These are phyloP conservation scores for Gossypium gossypioides DNA, from an alignment of 441 rosid genomes.

Conservation along the genomic window DNA sequence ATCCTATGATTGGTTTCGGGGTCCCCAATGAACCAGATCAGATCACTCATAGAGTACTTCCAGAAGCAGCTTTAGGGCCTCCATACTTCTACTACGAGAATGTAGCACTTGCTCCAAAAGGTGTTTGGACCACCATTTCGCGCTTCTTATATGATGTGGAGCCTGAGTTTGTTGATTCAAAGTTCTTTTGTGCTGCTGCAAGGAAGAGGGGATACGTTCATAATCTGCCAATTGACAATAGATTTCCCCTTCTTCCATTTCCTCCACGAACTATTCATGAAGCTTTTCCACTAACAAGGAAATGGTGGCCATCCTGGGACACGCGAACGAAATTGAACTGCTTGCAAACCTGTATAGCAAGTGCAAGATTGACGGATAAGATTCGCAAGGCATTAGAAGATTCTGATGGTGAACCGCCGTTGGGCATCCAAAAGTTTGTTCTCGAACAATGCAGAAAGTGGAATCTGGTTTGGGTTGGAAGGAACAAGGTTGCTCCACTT, in stretches of 20 bases:
- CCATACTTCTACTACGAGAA: conserved; percentile 84
- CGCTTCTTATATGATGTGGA: conserved; percentile 50
- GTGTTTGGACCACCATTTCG: conserved; percentile 75
- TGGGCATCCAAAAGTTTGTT: conserved; percentile 35
- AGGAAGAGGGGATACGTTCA: conserved; percentile 86
- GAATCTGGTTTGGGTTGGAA: conserved; percentile 93
- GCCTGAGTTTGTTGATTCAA: conserved; percentile 83
- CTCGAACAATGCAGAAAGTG: conserved; percentile 62
- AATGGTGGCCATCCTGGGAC: conserved; percentile 94
- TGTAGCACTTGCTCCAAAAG: conserved; percentile 88
- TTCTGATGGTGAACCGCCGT: conserved; percentile 41
- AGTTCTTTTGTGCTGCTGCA: conserved; percentile 70
- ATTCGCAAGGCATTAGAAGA: conserved; percentile 51
- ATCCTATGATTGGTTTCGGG: conserved; percentile 94
- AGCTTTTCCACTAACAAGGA: conserved; percentile 62
- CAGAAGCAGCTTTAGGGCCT: conserved; percentile 52
- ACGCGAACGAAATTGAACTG: conserved; percentile 62
- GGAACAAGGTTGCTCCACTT: conserved; percentile 72
- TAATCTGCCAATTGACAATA: conserved; percentile 54
- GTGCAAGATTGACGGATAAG: conserved; percentile 60
- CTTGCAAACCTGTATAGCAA: conserved; percentile 49
- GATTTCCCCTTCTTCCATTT: conserved; percentile 59
- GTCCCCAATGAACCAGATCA: conserved; percentile 38
- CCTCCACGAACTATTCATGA: conserved; percentile 57
- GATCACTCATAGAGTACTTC: conserved; percentile 34